Base-by-base conservation (phyloP, 495 filamentous ascomycete species). In the Halenospora varia region DNA sequence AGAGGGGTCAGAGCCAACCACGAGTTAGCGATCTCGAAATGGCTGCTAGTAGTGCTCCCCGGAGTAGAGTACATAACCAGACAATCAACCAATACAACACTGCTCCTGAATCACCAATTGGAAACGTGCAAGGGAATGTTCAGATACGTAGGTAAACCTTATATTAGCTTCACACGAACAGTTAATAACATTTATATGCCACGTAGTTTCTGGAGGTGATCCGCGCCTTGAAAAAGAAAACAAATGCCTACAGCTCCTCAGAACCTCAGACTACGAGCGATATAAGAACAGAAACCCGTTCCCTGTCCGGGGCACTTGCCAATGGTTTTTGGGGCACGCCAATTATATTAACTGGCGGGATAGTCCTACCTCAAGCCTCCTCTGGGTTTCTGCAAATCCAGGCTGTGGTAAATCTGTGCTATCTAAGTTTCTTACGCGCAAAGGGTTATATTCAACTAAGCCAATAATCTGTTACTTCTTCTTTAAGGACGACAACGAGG, bases 401-500 rank as follows among this genome's bases (percentile, higher is more conserved):
- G 29, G 29, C 29, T 35, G 40, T 54, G 25, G 48, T 53, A 10
- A 52, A 75, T 3, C 55, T 75, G 11, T 67, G 70, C 57, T 24
- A 18, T 57, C 55, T 72, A 71, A 9, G 47, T 75, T 35, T 35
- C 29, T 35, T 4, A 13, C 29, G 29, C 6, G 13, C 13, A 35
- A 72, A 2, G 67, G 60, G 42, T 70, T 71, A 18, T 70, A 70
- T 8, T 74, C 68, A 47, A 35, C 29, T 35, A 35, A 35, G 29
- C 29, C 6, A 35, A 35, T 13, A 35, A 35, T 13, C 29, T 35
- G 29, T 13, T 77, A 57, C 81, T 81, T 62, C 67, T 83, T 84
- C 63, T 83, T 85, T 67, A 83, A 82, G 51, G 78, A 82, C 35
- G 75, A 76, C 56, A 71, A 71, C 40, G 62, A 66, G 10, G 70